Evolutionary conservation across 2,329 filamentous ascomycete genomes (phyloP).

Genomic region (Colletotrichum kahawae): DNA sequence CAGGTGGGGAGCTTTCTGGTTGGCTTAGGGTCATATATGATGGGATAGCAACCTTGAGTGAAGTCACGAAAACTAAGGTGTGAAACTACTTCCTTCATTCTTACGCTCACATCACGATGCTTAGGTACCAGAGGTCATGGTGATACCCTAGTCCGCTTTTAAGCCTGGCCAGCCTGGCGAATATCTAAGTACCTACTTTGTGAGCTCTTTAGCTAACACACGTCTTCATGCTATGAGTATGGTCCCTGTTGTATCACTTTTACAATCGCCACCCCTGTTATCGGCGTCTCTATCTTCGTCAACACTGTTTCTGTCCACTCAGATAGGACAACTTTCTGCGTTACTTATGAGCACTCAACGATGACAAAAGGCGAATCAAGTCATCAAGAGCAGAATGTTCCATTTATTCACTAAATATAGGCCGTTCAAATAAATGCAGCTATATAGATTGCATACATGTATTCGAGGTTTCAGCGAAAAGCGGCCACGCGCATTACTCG

Average conservation of each 20-base stretch:
- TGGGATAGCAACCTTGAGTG: not conserved
- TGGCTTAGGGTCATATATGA: not conserved
- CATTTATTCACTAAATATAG: not conserved
- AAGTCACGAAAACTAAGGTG: not conserved
- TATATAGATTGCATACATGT: accelerated
- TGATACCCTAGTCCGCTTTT: not conserved
- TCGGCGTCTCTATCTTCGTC: not conserved
- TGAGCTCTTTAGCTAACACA: not conserved
- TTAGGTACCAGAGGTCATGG: accelerated
- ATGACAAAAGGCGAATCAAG: not conserved
- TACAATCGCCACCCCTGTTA: too few species aligned
- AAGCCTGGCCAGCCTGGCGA: too few species aligned
- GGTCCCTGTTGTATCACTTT: too few species aligned
- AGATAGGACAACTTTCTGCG: not conserved
- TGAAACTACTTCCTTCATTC: not conserved
- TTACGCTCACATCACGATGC: not conserved
- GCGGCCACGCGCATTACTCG: accelerated
- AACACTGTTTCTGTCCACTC: accelerated
- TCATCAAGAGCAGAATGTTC: not conserved
- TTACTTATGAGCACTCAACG: not conserved
- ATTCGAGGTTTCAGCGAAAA: not conserved
- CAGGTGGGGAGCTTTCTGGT: not conserved
- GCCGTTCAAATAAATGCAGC: not conserved
- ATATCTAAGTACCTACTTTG: not conserved
- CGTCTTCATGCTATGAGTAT: too few species aligned